Evolutionary conservation across 78 protist genomes (phyloP).

Genomic region (Cavenderia fasciculata): DNA sequence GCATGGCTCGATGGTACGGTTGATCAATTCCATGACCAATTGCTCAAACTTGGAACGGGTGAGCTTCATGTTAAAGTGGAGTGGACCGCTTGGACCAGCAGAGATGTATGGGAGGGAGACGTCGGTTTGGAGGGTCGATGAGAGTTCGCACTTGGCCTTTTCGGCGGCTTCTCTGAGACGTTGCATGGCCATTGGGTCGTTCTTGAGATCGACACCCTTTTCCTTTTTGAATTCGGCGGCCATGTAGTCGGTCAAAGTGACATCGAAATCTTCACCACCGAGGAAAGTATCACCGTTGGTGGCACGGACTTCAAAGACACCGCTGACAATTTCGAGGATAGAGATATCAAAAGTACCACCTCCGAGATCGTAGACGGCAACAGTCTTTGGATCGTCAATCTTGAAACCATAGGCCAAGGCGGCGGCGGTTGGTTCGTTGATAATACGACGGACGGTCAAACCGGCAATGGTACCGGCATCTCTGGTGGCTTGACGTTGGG

Average conservation of each 20-base stretch:
- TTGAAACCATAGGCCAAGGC: slow-evolving; percentile 94
- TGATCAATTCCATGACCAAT: slow-evolving; percentile 87
- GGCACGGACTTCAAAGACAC: slow-evolving; percentile 98
- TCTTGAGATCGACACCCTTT: slow-evolving; percentile 81
- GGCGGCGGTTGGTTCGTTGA: slow-evolving; percentile 99
- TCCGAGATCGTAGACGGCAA: slow-evolving; percentile 99
- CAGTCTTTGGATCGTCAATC: slow-evolving; percentile 80
- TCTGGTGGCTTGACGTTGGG: slow-evolving; percentile 93
- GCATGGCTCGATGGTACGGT: slow-evolving; percentile 95
- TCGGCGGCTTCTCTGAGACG: slow-evolving; percentile 99
- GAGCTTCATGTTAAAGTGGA: slow-evolving; percentile 93
- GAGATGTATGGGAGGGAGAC: slow-evolving; percentile 99
- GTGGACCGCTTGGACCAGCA: slow-evolving; percentile 97
- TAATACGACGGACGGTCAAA: slow-evolving; percentile 93
- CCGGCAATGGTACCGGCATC: slow-evolving; percentile 96
- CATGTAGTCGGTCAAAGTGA: slow-evolving; percentile 80
- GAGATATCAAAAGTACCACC: slow-evolving; percentile 99
- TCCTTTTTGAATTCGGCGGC: slow-evolving; percentile 92
- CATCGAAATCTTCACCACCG: slow-evolving; percentile 99
- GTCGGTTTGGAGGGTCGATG: slow-evolving; percentile 91
- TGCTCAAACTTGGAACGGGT: slow-evolving; percentile 94
- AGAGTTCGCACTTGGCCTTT: slow-evolving; percentile 98
- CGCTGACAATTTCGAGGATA: slow-evolving; percentile 95
- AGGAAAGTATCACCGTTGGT: slow-evolving; percentile 99
- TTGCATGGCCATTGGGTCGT: slow-evolving; percentile 96